These are phyloP conservation scores for Penicillium sp. DNA, from an alignment of 2,329 filamentous ascomycete genomes.

Conservation along the genomic window DNA sequence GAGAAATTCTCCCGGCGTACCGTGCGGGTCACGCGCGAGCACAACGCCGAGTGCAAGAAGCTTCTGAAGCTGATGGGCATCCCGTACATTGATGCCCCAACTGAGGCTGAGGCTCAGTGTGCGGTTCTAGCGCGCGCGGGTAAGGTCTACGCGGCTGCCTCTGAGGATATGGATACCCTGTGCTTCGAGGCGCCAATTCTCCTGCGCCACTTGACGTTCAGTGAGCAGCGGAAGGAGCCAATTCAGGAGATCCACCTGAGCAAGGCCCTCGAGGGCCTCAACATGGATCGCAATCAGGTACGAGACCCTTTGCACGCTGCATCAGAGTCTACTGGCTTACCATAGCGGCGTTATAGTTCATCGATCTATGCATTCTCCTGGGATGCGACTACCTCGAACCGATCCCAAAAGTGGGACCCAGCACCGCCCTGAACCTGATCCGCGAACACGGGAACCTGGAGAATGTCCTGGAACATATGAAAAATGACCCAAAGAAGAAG, in stretches of 20 bases:
- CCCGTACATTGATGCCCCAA: conserved; percentile 90
- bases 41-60: conserved; percentile 90
- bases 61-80: conserved; percentile 93
- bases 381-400: conserved; percentile 98
- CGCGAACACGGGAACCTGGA: conserved; percentile 86
- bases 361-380: conserved; percentile 94
- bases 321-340: conserved; percentile 4
- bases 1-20: conserved; percentile 95
- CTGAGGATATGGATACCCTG: conserved; percentile 97
- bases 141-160: conserved; percentile 94
- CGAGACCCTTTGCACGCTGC: conserved; percentile 7
- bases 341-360: conserved; percentile 60
- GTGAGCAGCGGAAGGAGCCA: conserved; percentile 93
- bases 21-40: conserved; percentile 90
- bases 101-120: conserved; percentile 95
- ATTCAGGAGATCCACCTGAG: conserved; percentile 92
- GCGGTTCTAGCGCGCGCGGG: conserved; percentile 81
- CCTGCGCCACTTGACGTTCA: conserved; percentile 89
- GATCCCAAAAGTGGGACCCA: conserved; percentile 88
- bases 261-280: conserved; percentile 77
- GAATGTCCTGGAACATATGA: conserved; percentile 74
- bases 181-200: conserved; percentile 92
- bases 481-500: conserved; percentile 72
- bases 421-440: conserved; percentile 88
- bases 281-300: conserved; percentile 84